phyloP scores from a whole-genome alignment of 805 yeast species.

The Candida rishiriensis region DNA sequence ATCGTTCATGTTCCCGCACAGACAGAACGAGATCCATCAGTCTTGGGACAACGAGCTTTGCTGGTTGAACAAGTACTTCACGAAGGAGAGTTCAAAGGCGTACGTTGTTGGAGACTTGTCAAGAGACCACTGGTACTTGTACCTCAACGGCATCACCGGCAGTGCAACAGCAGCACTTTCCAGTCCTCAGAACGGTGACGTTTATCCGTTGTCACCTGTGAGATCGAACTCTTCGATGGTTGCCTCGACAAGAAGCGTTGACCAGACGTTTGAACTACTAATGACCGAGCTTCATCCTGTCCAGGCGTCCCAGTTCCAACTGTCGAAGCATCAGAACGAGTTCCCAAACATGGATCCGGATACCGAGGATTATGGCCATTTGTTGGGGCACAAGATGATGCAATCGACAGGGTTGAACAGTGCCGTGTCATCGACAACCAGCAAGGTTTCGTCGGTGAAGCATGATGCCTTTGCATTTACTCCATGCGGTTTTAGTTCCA shows the following conservation, averaged over 20 bases:
- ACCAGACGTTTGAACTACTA: conserved; percentile 78
- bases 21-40: conserved; percentile 74
- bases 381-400: conserved; percentile 68
- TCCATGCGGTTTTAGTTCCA: conserved; percentile 95
- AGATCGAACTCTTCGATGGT: conserved; percentile 1
- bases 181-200: neutral
- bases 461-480: conserved; percentile 88
- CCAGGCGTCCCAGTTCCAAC: conserved; percentile 51
- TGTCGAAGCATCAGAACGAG: conserved; percentile 27
- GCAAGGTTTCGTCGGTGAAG: conserved; percentile 17
- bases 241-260: conserved; percentile 5
- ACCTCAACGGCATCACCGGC: conserved; percentile 71
- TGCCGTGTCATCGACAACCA: conserved; percentile 27
- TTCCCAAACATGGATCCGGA: conserved; percentile 42
- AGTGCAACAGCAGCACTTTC: too few species aligned
- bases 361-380: conserved; percentile 72
- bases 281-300: conserved; percentile 77
- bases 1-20: conserved; percentile 87
- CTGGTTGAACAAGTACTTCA: conserved; percentile 62
- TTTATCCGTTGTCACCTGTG: conserved; percentile 20
- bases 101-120: conserved; percentile 78
- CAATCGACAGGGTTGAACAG: conserved; percentile 55
- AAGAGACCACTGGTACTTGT: conserved; percentile 89
- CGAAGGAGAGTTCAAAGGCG: conserved; percentile 51
- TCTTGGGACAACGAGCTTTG: conserved; percentile 81